Evolutionary conservation across 257 asterid species (phyloP).

Genomic region (Nicotiana sylvestris): DNA sequence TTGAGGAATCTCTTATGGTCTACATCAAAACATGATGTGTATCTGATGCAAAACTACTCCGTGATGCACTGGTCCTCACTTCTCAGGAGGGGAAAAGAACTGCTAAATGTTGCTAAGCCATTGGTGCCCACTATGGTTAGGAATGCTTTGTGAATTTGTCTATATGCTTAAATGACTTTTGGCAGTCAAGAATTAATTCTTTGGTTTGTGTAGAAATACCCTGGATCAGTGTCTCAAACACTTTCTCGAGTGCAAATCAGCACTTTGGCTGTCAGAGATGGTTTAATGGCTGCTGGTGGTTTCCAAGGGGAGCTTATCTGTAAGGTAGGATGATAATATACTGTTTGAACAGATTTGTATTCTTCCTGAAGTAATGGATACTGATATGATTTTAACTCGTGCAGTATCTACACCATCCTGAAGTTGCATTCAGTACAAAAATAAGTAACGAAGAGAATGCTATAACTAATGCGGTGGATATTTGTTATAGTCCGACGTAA

Average conservation of each 20-base stretch:
- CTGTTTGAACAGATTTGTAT: neutral
- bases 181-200: neutral
- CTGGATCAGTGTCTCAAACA: slow-evolving; percentile 51
- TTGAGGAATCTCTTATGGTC: slow-evolving; percentile 78
- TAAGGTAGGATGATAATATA: slow-evolving; percentile 41
- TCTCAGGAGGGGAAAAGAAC: slow-evolving; percentile 61
- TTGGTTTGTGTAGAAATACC: slow-evolving; percentile 39
- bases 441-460: slow-evolving; percentile 60
- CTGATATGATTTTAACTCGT: neutral
- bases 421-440: slow-evolving; percentile 69
- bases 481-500: slow-evolving; percentile 42
- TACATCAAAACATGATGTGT: slow-evolving; percentile 88
- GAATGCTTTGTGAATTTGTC: neutral
- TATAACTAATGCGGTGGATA: slow-evolving; percentile 76
- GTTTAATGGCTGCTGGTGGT: slow-evolving; percentile 81
- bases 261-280: slow-evolving; percentile 70
- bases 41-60: slow-evolving; percentile 80
- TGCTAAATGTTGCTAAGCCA: slow-evolving; percentile 74
- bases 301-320: slow-evolving; percentile 86
- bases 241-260: slow-evolving; percentile 76
- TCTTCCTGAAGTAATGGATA: neutral
- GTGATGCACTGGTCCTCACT: slow-evolving; percentile 92
- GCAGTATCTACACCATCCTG: slow-evolving; percentile 68
- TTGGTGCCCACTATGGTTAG: slow-evolving; percentile 56
- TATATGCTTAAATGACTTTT: neutral